phyloP scores from a whole-genome alignment of 805 yeast species.

The Starmerella kuoi region DNA sequence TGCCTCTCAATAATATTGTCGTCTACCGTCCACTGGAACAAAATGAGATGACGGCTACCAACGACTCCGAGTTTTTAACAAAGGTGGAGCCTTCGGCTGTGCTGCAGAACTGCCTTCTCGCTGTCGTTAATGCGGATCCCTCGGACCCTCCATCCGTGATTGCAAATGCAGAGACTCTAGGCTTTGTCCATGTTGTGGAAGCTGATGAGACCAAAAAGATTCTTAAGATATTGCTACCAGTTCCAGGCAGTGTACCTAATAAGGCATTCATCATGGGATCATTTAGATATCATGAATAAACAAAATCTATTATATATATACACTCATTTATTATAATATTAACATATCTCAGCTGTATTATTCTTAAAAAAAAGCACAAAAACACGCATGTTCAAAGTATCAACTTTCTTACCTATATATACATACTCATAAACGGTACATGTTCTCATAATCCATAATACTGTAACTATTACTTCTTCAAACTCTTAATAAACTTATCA shows the following conservation, averaged over 20 bases:
- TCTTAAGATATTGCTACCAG: conserved; percentile 65
- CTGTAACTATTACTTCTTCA: conserved; percentile 35
- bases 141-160: conserved; percentile 39
- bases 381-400: too few relatives aligned
- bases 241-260: conserved; percentile 75
- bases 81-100: conserved; percentile 30
- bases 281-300: conserved; percentile 70
- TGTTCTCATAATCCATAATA: too few relatives aligned
- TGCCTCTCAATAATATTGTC: conserved; percentile 46
- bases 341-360: background rate
- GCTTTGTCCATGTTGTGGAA: conserved; percentile 59
- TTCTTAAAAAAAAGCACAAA: too few relatives aligned
- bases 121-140: conserved; percentile 42
- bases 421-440: too few relatives aligned
- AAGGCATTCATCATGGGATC: conserved; percentile 63
- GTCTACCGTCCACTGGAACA: conserved; percentile 47
- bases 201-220: conserved; percentile 65
- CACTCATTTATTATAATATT: background rate
- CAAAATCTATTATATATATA: too few relatives aligned
- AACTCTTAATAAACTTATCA: conserved; percentile 78
- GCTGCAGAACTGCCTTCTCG: conserved; percentile 66
- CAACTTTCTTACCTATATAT: too few relatives aligned
- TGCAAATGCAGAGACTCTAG: conserved; percentile 49
- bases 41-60: conserved; percentile 9
- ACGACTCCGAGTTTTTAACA: conserved; percentile 26